Conservation (phyloP, 768 basidiomycete species). For the Agrocybe chaxingu region DNA sequence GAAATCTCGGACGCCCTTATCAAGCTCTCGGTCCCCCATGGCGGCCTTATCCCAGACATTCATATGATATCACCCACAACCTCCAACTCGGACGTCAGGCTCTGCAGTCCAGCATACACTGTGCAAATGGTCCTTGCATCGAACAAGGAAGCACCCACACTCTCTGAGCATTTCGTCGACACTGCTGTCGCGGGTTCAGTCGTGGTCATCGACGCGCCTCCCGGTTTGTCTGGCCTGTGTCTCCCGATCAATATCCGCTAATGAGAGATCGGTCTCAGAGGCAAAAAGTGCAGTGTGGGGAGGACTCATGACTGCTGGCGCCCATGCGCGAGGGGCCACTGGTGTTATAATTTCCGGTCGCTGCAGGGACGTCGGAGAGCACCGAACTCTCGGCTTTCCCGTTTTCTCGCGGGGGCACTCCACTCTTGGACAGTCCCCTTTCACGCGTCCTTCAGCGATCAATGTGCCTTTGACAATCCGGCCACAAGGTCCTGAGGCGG, state of each 20-base stretch:
- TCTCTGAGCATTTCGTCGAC: constrained; percentile 79
- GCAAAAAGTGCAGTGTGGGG: constrained; percentile 88
- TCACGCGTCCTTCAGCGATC: constrained; percentile 75
- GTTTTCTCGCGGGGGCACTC: constrained; percentile 82
- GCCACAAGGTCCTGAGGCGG: constrained; percentile 35
- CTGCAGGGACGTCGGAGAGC: constrained; percentile 82
- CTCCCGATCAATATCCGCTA: constrained; percentile 13
- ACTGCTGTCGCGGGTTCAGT: constrained; percentile 61
- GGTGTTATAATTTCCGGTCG: constrained; percentile 85
- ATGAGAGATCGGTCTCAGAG: constrained; percentile 35
- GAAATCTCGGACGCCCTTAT: constrained; percentile 89
- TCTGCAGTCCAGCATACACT: constrained; percentile 83
- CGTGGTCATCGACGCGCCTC: constrained; percentile 73
- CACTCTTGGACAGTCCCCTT: constrained; percentile 82
- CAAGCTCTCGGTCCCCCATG: constrained; percentile 68
- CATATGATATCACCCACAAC: constrained; percentile 47
- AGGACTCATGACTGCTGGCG: constrained; percentile 87
- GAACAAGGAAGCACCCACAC: constrained; percentile 59
- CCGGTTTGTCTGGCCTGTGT: constrained; percentile 39
- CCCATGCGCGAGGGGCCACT: constrained; percentile 61
- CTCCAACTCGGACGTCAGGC: constrained; percentile 24
- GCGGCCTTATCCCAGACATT: constrained; percentile 83
- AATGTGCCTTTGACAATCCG: constrained; percentile 59
- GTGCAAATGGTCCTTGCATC: constrained; percentile 72
- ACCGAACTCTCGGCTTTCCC: constrained; percentile 64